Conservation (phyloP, 2,329 filamentous ascomycete species). For the Lojkania enalia region DNA sequence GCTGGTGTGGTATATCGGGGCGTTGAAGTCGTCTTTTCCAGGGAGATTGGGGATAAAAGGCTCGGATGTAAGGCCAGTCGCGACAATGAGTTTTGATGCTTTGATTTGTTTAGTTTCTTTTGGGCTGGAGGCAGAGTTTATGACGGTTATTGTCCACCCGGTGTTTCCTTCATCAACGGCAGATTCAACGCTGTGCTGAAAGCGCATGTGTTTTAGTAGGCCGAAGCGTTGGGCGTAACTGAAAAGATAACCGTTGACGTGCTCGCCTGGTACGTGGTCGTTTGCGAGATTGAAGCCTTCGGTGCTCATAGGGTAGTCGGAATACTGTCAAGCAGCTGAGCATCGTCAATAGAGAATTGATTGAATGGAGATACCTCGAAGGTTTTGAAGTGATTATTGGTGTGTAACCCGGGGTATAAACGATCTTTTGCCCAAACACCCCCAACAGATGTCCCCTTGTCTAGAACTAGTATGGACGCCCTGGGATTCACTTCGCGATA, state of each 20-base stretch:
- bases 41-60: constrained; percentile 58
- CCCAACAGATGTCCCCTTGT: constrained; percentile 46
- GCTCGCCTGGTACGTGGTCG: constrained; percentile 63
- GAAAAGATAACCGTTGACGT: constrained; percentile 61
- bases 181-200: constrained; percentile 56
- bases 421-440: constrained; percentile 50
- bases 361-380: not conserved
- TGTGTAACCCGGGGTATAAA: constrained; percentile 49
- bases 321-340: constrained; percentile 31
- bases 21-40: constrained; percentile 56
- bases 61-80: constrained; percentile 64
- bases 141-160: constrained; percentile 28
- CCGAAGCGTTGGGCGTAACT: constrained; percentile 49
- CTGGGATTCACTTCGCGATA: constrained; percentile 50
- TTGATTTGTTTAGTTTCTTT: constrained; percentile 19
- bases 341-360: not conserved
- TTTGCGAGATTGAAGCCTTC: constrained; percentile 40
- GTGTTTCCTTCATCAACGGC: constrained; percentile 46
- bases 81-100: constrained; percentile 59
- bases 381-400: constrained; percentile 49
- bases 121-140: not conserved
- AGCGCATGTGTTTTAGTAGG: constrained; percentile 53
- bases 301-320: constrained; percentile 40
- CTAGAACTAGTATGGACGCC: constrained; percentile 50
- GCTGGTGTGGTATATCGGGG: constrained; percentile 61